Evolutionary conservation across 768 basidiomycete species (phyloP).

Genomic region (Amanita inopinata): DNA sequence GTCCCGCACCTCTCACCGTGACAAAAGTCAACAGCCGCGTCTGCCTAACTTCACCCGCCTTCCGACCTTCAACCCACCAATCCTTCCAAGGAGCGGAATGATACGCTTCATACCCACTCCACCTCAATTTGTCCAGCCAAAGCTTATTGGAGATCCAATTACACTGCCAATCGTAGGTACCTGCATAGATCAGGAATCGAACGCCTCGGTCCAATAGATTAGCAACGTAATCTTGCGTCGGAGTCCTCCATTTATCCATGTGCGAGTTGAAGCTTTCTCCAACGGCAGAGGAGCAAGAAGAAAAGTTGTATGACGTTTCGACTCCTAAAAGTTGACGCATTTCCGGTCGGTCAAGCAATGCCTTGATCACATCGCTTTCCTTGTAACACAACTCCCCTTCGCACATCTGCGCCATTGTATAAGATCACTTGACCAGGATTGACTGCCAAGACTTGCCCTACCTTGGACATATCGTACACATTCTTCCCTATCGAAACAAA

Average conservation of each 20-base stretch:
- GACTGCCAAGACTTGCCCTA: conserved; percentile 16
- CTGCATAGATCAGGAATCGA: conserved; percentile 63
- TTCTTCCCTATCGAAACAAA: conserved; percentile 27
- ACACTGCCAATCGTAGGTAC: conserved; percentile 73
- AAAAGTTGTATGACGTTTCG: conserved; percentile 41
- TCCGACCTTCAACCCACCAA: conserved; percentile 43
- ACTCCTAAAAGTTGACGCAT: conserved; percentile 48
- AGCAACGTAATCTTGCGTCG: conserved; percentile 56
- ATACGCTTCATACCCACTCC: conserved; percentile 55
- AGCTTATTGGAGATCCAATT: conserved; percentile 71
- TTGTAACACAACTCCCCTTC: conserved; percentile 27
- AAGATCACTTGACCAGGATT: conserved; percentile 14
- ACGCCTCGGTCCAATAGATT: conserved; percentile 70
- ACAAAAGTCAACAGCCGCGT: conserved; percentile 26
- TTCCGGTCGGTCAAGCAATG: conserved; percentile 48
- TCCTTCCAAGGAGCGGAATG: conserved; percentile 36
- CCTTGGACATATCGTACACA: conserved; percentile 52
- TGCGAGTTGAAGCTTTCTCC: conserved; percentile 38
- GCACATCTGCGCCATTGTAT: conserved; percentile 24
- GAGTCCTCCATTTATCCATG: conserved; percentile 49
- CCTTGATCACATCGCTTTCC: conserved; percentile 29
- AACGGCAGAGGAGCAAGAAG: conserved; percentile 46
- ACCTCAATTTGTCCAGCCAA: conserved; percentile 67
- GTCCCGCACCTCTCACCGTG: conserved; percentile 36
- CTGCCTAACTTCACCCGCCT: conserved; percentile 38